Percentiles rank a stretch among this genome's conserved stretches.
Evolutionary conservation across 345 rosid species (phyloP).

Genomic region (Moricandia arvensis): DNA sequence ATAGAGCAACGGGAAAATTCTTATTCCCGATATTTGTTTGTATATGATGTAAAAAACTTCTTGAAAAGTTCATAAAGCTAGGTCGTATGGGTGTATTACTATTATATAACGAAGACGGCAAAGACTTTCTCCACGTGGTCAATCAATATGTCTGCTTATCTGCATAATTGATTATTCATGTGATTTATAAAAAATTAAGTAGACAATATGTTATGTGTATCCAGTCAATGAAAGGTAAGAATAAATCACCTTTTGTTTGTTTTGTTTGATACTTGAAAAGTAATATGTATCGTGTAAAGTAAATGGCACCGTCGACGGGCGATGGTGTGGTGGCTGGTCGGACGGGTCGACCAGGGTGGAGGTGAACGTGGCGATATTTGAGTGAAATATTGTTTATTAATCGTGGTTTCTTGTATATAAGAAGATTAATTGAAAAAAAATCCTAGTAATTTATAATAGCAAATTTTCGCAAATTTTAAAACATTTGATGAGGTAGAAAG

Average conservation of each 20-base stretch:
- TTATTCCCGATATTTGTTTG: neutral
- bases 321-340: neutral
- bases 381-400: neutral
- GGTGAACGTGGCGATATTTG: neutral
- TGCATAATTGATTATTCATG: neutral
- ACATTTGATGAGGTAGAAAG: neutral
- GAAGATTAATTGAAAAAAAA: neutral
- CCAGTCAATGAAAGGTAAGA: neutral
- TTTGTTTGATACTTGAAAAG: neutral
- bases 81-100: constrained; percentile 19
- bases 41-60: neutral
- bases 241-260: neutral
- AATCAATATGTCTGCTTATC: neutral
- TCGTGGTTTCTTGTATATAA: neutral
- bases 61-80: constrained; percentile 3
- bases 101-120: neutral
- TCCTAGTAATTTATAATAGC: neutral
- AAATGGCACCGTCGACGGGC: neutral
- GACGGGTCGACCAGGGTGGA: neutral
- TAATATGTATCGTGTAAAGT: constrained; percentile 1
- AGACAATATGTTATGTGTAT: neutral
- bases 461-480: neutral
- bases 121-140: constrained; percentile 18
- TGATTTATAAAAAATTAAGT: neutral
- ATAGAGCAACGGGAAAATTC: neutral